A percentile compares a stretch with the other conserved stretches of the same genome.
Conservation (phyloP, 1,284 basidiomycete genomes). For the Mycena citricolor region DNA sequence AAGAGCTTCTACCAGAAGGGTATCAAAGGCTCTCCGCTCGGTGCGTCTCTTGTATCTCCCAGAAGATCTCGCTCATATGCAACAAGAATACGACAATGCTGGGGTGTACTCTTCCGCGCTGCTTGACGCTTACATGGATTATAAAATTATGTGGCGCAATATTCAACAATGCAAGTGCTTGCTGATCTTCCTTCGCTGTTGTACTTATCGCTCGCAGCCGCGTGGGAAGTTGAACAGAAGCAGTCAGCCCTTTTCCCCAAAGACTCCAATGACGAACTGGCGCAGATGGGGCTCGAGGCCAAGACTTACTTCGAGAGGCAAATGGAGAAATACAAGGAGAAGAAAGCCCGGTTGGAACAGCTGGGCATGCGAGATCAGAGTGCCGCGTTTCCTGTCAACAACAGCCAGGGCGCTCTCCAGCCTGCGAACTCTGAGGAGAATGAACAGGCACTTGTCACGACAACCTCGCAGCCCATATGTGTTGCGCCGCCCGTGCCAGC, state of each 20-base stretch:
- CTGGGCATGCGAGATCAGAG: too few species aligned
- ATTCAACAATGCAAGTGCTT: not conserved
- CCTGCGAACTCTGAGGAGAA: too few species aligned
- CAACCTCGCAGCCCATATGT: too few species aligned
- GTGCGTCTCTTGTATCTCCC: not conserved
- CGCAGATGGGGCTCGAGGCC: slow-evolving; percentile 3
- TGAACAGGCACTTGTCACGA: too few species aligned
- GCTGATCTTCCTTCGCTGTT: not conserved
- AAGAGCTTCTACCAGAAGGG: not conserved
- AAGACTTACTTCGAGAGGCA: slow-evolving; percentile 1
- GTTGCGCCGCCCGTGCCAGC: too few species aligned
- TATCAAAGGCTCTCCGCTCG: not conserved
- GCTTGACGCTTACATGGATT: slow-evolving; percentile 1
- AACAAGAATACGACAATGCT: not conserved
- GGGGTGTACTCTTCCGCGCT: not conserved
- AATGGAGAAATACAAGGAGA: not conserved
- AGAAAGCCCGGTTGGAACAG: too few species aligned
- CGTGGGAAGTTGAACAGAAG: slow-evolving; percentile 8
- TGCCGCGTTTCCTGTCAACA: too few species aligned
- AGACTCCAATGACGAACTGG: not conserved
- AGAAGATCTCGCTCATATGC: not conserved
- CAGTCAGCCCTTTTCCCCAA: not conserved
- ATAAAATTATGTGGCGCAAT: not conserved
- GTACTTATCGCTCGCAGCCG: not conserved
- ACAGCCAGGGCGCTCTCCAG: too few species aligned